Evolutionary conservation across 1,284 basidiomycete genomes (phyloP), one percentile per base, ranked within the genome.

Genomic region (Ustilago esculenta): DNA sequence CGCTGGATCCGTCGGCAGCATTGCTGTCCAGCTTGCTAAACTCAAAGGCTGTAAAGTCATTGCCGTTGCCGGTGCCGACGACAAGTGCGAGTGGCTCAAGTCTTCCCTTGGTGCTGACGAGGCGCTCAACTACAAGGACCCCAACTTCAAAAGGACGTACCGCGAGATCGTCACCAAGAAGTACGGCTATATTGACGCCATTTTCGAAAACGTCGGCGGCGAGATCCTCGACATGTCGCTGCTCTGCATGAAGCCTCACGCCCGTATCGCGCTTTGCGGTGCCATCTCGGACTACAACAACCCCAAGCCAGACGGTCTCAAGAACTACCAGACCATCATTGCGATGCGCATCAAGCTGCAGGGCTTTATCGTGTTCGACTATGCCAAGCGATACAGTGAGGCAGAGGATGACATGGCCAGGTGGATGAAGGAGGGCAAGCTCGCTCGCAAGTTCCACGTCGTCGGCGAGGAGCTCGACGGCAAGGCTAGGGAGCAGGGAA

Each of bases 71-170:
- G 90, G 90, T 17, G 87, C 88, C 0, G 79, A 85, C 10, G 91
- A 91, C 29, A 97, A 97, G 82, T 92, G 90, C 81, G 83, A 85
- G 8, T 92, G 91, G 88, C 87, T 96, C 32, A 86, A 89, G 80
- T 85, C 87, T 41, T 90, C 92, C 51, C 83, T 95, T 23, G 92
- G 92, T 15, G 89, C 91, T 42, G 91, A 94, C 75, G 87, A 86
- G 50, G 90, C 89, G 0, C 84, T 96, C 78, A 91, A 96, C 82
- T 96, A 97, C 85, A 96, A 95, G 83, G 86, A 83, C 0, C 81
- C 81, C 15, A 82, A 83, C 40, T 86, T 86, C 11, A 87, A 87
- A 76, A 83, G 86, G 32, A 87, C 85, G 11, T 94, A 92, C 84
- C 84, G 83, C 56, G 81, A 87, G 32, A 87, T 92, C 48, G 44